These are phyloP conservation scores for Eutrema heterophyllum DNA, from an alignment of 345 rosid species.

Conservation along the genomic window DNA sequence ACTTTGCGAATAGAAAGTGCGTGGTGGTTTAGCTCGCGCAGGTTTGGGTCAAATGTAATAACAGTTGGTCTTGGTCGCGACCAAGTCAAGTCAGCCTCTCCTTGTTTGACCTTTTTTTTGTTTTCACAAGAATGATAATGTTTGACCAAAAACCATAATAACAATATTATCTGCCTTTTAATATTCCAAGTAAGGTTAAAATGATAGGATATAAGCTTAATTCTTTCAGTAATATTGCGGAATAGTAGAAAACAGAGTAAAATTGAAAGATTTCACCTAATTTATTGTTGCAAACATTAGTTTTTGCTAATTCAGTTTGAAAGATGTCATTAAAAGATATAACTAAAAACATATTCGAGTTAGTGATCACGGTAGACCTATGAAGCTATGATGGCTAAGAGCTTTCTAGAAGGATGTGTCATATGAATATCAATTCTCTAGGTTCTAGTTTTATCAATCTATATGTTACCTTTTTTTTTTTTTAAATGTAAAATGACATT, in stretches of 20 bases:
- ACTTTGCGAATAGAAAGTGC: background rate
- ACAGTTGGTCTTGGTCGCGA: slow-evolving; percentile 11
- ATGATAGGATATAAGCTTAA: background rate
- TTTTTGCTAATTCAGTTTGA: background rate
- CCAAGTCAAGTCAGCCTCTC: slow-evolving; percentile 18
- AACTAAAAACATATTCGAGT: background rate
- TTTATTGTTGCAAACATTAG: background rate
- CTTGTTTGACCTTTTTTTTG: background rate
- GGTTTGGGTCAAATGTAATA: background rate
- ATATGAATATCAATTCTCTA: too few relatives aligned
- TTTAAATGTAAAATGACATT: too few relatives aligned
- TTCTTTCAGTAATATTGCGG: background rate
- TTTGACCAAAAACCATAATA: background rate
- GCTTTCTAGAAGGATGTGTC: slow-evolving; percentile 22
- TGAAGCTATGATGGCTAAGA: slow-evolving; percentile 15
- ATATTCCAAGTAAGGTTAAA: background rate
- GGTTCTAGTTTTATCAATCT: too few relatives aligned
- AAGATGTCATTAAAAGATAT: background rate
- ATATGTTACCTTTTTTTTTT: too few relatives aligned
- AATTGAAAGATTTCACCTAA: background rate
- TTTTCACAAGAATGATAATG: background rate
- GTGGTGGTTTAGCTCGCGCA: background rate
- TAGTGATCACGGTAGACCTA: slow-evolving; percentile 8
- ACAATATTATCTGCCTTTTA: background rate
- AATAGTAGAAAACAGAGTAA: background rate